Evolutionary conservation across 1,284 basidiomycete species (phyloP), one percentile per base, ranked within the genome.

Genomic region (Golubevia pallescens): DNA sequence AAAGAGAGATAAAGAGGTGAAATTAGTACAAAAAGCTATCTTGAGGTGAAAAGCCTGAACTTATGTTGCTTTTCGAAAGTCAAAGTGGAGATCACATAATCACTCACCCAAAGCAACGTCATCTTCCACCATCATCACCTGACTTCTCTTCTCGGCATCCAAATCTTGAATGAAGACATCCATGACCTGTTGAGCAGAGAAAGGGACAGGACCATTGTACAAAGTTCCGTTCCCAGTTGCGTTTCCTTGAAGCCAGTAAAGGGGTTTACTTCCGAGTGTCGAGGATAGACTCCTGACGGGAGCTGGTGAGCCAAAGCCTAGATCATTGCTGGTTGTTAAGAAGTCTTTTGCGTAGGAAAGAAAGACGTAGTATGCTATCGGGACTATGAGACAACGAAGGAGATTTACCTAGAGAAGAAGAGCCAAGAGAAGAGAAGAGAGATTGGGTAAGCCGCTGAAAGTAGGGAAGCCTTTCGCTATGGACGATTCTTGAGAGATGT

Each of bases 341-440:
- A 71, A 75, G 63, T 69, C 67, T 52, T 69, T 74, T n/a, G 78
- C 77, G 32, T 82, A 88, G 1, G 91, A 88, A 23, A 93, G 87
- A 80, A 92, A 92, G 62, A 90, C 86, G 7, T 91, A 91, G 77
- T 90, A 92, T 1, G 88, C 90, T 23, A 93, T 83, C 1, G 92
- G 92, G 19, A 92, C 78, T 34, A 92, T 72, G 69, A 93, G 87
- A 74, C 91, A 92, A 77, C 92, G 88, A 28, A 92, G 61, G 32
- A 91, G 62, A 72, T 92, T 93, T 56, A 92, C 84, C 90, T 90
- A 68, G 48, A 65, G 67, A 61, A 73, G 74, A n/a, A n/a, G n/a
- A n/a, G n/a, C n/a, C n/a, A n/a, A n/a, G n/a, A n/a, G n/a, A n/a
- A n/a, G n/a, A n/a, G n/a, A n/a, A n/a, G n/a, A n/a, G n/a, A n/a